A percentile compares a stretch with the other conserved stretches of the same genome.
These are phyloP conservation scores for Penicillium sp. DNA, from an alignment of 2,329 filamentous ascomycete species.

Conservation along the genomic window DNA sequence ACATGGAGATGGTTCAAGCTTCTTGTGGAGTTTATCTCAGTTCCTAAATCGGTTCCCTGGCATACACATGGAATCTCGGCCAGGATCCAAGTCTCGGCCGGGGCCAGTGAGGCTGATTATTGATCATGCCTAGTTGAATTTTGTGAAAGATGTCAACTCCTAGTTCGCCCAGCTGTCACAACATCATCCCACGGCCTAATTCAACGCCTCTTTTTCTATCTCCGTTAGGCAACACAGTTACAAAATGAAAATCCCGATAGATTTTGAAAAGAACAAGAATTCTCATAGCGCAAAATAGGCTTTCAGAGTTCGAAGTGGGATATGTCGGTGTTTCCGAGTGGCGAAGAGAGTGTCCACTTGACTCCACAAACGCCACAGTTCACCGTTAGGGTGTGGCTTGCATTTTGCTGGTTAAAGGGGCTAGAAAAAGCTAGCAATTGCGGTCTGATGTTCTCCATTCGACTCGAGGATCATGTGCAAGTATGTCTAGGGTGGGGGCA, in stretches of 20 bases:
- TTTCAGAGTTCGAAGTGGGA: neutral
- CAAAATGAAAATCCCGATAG: neutral
- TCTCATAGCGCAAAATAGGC: neutral
- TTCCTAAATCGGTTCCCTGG: neutral
- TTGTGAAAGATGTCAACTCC: constrained; percentile 8
- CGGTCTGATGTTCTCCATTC: constrained; percentile 17
- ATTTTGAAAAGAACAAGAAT: neutral
- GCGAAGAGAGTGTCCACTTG: constrained; percentile 7
- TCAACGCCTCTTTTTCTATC: neutral
- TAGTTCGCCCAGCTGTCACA: constrained; percentile 1
- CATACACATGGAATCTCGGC: constrained; percentile 12
- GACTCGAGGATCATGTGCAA: neutral
- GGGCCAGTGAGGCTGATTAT: constrained; percentile 16
- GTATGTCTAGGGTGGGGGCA: neutral
- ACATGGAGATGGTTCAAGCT: constrained; percentile 10
- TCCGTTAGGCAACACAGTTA: neutral
- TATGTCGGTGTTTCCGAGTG: constrained; percentile 21
- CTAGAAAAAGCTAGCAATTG: constrained; percentile 8
- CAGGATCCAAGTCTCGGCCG: neutral
- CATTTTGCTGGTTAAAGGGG: constrained; percentile 2
- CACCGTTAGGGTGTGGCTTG: constrained; percentile 24
- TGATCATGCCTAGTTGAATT: constrained; percentile 3
- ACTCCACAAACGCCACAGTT: constrained; percentile 20
- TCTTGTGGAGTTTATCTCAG: constrained; percentile 14
- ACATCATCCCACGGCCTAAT: neutral